These are phyloP conservation scores for Fraxinus ornus DNA, from an alignment of 305 asterid species.

Conservation along the genomic window DNA sequence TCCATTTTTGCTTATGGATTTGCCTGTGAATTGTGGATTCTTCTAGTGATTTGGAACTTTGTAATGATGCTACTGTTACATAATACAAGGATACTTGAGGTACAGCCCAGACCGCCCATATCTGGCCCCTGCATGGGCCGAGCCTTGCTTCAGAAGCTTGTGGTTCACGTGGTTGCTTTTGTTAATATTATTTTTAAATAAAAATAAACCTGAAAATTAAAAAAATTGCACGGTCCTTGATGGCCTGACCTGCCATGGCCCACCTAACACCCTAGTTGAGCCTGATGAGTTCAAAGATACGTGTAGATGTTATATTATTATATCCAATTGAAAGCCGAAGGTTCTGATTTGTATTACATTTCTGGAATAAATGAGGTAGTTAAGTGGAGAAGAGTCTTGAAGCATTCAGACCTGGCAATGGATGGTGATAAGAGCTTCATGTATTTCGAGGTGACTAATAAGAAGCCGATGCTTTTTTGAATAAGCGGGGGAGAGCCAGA, in stretches of 20 bases:
- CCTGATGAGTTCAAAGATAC: not conserved
- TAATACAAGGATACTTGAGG: not conserved
- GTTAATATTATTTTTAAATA: not conserved
- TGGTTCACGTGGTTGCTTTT: not conserved
- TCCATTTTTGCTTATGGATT: slow-evolving; percentile 2
- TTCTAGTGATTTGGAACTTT: not conserved
- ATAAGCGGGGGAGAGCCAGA: not conserved
- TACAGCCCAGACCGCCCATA: not conserved
- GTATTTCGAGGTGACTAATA: not conserved
- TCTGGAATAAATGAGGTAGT: not conserved
- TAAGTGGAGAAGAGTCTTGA: slow-evolving; percentile 1
- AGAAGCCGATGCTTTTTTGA: not conserved
- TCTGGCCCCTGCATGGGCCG: not conserved
- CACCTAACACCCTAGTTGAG: not conserved
- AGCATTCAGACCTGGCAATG: not conserved
- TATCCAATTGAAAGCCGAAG: slow-evolving; percentile 3
- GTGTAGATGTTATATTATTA: not conserved
- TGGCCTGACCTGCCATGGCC: not conserved
- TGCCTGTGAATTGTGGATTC: not conserved
- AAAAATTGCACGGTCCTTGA: not conserved
- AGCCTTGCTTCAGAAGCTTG: not conserved
- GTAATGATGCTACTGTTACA: not conserved
- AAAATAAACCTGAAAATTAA: not conserved
- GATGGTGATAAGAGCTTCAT: not conserved
- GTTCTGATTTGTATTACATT: not conserved